These are phyloP conservation scores for Stemphylium lycopersici DNA, from an alignment of 2,329 filamentous ascomycete genomes.

Conservation along the genomic window DNA sequence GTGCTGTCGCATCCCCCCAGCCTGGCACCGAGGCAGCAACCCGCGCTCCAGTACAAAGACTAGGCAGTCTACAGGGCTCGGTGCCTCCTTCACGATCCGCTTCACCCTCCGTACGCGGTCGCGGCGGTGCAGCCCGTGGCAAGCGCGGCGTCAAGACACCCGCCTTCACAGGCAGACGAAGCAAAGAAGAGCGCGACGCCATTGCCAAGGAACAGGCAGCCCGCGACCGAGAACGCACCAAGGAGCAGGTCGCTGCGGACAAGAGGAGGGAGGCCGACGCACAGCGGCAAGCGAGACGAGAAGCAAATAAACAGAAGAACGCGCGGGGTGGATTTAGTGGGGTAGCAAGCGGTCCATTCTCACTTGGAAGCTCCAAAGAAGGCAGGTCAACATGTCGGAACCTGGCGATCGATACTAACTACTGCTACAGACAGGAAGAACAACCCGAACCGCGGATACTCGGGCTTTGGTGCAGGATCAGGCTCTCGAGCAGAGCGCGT, in stretches of 20 bases:
- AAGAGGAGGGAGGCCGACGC: constrained; percentile 30
- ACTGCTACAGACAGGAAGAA: constrained; percentile 28
- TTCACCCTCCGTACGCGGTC: constrained; percentile 36
- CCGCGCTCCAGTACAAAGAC: constrained; percentile 33
- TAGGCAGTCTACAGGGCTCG: constrained; percentile 37
- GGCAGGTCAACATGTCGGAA: constrained; percentile 21
- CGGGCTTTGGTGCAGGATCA: constrained; percentile 34
- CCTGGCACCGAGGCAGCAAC: constrained; percentile 24
- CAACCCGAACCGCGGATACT: constrained; percentile 24
- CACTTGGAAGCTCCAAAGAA: constrained; percentile 37
- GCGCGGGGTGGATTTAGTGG: constrained; percentile 53
- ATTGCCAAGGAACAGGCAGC: constrained; percentile 49
- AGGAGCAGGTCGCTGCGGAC: constrained; percentile 41
- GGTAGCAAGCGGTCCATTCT: constrained; percentile 52
- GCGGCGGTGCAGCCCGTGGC: constrained; percentile 32
- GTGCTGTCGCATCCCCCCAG: constrained; percentile 24
- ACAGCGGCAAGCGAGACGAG: constrained; percentile 27
- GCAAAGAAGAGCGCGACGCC: constrained; percentile 53
- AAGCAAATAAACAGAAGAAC: constrained; percentile 35
- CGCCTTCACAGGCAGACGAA: constrained; percentile 53
- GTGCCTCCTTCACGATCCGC: constrained; percentile 39
- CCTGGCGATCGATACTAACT: constrained; percentile 6
- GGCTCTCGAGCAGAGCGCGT: constrained; percentile 39
- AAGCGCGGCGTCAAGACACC: constrained; percentile 46
- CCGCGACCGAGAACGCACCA: constrained; percentile 47